Evolutionary conservation across 345 rosid species (phyloP).

Genomic region (Euphorbia lathyris): DNA sequence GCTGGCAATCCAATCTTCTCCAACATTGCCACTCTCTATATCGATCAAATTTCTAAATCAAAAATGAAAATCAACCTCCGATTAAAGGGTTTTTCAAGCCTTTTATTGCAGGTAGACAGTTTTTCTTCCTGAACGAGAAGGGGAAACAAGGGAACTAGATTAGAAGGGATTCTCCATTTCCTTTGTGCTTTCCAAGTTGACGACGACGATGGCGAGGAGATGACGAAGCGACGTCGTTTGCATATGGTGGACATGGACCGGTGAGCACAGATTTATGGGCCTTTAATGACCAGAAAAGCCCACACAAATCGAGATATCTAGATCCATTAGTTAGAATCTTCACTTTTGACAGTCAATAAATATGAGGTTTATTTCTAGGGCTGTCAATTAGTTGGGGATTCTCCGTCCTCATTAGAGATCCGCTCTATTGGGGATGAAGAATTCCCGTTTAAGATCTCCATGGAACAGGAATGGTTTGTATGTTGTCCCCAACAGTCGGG

Average conservation of each 20-base stretch:
- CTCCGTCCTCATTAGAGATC: no score
- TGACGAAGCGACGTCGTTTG: neutral
- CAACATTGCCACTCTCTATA: constrained; percentile 41
- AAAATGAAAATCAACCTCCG: neutral
- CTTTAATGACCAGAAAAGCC: neutral
- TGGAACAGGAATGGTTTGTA: no score
- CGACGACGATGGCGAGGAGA: neutral
- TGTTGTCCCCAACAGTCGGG: no score
- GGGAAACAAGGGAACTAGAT: neutral
- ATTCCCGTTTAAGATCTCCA: no score
- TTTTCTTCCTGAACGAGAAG: neutral
- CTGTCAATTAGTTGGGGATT: no score
- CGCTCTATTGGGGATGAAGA: no score
- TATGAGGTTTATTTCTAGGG: no score
- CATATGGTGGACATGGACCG: neutral
- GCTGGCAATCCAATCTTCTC: constrained; percentile 93
- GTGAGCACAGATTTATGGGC: neutral
- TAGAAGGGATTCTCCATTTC: neutral
- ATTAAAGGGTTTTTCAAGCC: neutral
- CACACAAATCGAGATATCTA: neutral
- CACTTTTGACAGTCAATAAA: no score
- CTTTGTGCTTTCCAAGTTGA: neutral
- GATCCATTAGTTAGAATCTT: neutral
- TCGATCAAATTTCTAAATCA: neutral
- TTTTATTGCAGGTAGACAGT: neutral